Evolutionary conservation across 352 stramenopile species (phyloP).

Genomic region (Phytophthora macrochlamydospora): DNA sequence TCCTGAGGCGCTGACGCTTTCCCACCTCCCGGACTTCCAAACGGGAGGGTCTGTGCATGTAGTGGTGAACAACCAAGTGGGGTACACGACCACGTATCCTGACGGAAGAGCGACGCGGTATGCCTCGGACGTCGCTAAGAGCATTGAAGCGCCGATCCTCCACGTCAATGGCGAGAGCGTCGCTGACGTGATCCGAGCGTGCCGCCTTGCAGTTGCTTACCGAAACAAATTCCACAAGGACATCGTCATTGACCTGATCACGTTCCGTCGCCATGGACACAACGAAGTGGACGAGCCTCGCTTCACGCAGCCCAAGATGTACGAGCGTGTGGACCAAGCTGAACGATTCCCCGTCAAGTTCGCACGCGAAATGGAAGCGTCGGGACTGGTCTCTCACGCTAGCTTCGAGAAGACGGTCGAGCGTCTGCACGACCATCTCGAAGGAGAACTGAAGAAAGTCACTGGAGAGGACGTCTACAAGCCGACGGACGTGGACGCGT

Average conservation of each 20-base stretch:
- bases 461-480: conserved; percentile 52
- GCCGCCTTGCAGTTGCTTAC: conserved; percentile 77
- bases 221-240: conserved; percentile 88
- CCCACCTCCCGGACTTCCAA: conserved; percentile 77
- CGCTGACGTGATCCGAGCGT: conserved; percentile 74
- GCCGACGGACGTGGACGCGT: conserved; percentile 72
- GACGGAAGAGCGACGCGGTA: conserved; percentile 86
- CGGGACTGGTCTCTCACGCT: conserved; percentile 56
- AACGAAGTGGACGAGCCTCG: conserved; percentile 91
- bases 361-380: conserved; percentile 62
- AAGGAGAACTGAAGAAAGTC: conserved; percentile 62
- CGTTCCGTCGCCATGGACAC: conserved; percentile 87
- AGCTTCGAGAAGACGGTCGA: conserved; percentile 67
- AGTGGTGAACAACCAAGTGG: conserved; percentile 92
- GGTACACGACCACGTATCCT: conserved; percentile 87
- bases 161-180: conserved; percentile 91
- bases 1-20: conserved; percentile 73
- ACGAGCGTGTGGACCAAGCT: conserved; percentile 68
- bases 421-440: conserved; percentile 64
- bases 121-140: conserved; percentile 85
- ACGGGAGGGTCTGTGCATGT: conserved; percentile 84
- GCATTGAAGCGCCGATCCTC: conserved; percentile 80
- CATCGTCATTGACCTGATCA: conserved; percentile 86
- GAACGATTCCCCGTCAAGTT: conserved; percentile 77
- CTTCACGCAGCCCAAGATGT: conserved; percentile 91